Base-by-base conservation (phyloP, 441 rosid genomes). In the Euphorbia corollata region DNA sequence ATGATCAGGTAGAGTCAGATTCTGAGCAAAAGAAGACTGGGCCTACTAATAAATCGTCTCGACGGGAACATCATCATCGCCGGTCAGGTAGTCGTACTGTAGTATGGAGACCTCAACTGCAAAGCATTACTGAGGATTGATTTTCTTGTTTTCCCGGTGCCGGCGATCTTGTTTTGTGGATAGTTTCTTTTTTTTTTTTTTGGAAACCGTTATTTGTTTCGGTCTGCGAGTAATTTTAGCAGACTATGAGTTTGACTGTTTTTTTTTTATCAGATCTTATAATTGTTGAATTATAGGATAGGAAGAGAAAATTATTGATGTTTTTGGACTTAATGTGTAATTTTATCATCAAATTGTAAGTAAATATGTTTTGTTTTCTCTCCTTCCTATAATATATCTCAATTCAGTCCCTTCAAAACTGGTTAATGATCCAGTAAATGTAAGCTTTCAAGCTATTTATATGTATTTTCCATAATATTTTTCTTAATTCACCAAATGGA, bases 21-120 rank as follows among this genome's bases (percentile, higher is more conserved):
- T 76, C 77, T 61, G 79, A 84, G 50, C 15, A 45, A 48, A 73
- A 80, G 47, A 38, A 62, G 13, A 60, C 70, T 23, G 70, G 76
- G 9, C 64, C 67, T 30, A 62, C 61, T 22, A 80, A 78, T 70
- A 79, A 63, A 34, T 64, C 73, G 24, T 78, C 79, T 1, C 73
- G 79, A 19, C 76, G 84, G 54, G 85, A 81, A 55, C 32, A 55
- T n/a, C 62, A 59, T 34, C 62, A 59, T 72, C 81, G 84, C 45
- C 79, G 86, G 60, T 77, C 69, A 8, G 63, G 86, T 10, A 62
- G 88, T 20, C 80, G 84, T 5, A 72, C 65, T 32, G 76, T 79
- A 47, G 80, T 71, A 58, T 90, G 97, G 96, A 82, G 59, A 68
- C 96, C 97, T 50, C 87, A 82, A 69, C 87, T 92, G 8, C 80